Conservation (phyloP, 768 basidiomycete species). For the Heimioporus sp. region DNA sequence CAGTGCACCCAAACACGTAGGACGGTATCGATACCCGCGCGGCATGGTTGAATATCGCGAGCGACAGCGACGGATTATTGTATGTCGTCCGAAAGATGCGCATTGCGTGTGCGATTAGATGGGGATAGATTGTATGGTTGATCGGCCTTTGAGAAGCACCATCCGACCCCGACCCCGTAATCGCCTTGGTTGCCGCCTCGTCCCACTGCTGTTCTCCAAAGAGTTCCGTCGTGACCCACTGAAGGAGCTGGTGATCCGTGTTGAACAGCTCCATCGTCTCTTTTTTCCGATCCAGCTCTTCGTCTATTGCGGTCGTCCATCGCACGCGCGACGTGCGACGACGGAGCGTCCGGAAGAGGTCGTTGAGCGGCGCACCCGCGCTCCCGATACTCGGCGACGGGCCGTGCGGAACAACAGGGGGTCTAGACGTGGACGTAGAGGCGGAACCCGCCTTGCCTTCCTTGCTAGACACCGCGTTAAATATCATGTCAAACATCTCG, state of each 20-base stretch:
- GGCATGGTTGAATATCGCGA: conserved; percentile 81
- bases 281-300: conserved; percentile 64
- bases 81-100: conserved; percentile 75
- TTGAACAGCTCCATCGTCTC: conserved; percentile 70
- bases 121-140: conserved; percentile 68
- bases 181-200: conserved; percentile 41
- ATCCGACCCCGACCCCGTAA: conserved; percentile 13
- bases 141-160: conserved; percentile 25
- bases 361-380: conserved; percentile 31
- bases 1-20: conserved; percentile 89
- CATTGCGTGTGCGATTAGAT: conserved; percentile 77
- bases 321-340: conserved; percentile 47
- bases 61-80: conserved; percentile 73
- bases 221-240: conserved; percentile 69
- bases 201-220: conserved; percentile 58
- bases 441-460: conserved; percentile 7
- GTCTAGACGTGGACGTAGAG: conserved; percentile 6
- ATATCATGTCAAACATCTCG: conserved; percentile 73
- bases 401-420: neutral
- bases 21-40: conserved; percentile 71
- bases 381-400: conserved; percentile 14
- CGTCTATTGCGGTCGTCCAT: conserved; percentile 50
- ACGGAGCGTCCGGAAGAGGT: conserved; percentile 56
- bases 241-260: conserved; percentile 67
- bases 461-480: conserved; percentile 46